Conservation (phyloP, 2,329 filamentous ascomycete species). For the Zymoseptoria tritici region DNA sequence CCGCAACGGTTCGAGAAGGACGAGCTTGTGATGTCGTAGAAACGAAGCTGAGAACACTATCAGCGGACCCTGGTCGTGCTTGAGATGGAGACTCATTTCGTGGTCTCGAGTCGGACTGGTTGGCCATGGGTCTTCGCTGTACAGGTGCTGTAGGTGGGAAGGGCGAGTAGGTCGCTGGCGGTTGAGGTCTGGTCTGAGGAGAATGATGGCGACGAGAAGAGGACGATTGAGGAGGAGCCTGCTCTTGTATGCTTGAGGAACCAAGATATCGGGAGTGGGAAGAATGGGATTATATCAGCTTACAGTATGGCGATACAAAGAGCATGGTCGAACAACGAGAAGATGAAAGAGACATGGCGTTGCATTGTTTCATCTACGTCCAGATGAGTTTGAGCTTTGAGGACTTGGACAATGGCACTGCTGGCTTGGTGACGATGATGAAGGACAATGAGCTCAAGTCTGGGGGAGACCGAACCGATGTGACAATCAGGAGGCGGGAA, state of each 20-base stretch:
- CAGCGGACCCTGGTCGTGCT: slow-evolving; percentile 1
- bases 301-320: neutral
- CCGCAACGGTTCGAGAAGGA: neutral
- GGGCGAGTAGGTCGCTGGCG: neutral
- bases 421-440: neutral
- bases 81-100: neutral
- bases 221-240: neutral
- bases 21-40: neutral
- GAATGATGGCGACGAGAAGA: neutral
- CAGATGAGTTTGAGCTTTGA: neutral
- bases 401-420: neutral
- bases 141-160: neutral
- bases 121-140: neutral
- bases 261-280: neutral
- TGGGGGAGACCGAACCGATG: neutral
- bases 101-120: neutral
- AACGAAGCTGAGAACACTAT: neutral
- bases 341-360: neutral
- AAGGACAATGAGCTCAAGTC: neutral
- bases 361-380: neutral
- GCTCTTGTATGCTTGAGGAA: neutral
- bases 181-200: neutral
- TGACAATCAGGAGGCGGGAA: no score
- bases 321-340: neutral
- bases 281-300: neutral